Base-by-base conservation (phyloP, 1,284 basidiomycete genomes). In the Xerocomus minutiporus region DNA sequence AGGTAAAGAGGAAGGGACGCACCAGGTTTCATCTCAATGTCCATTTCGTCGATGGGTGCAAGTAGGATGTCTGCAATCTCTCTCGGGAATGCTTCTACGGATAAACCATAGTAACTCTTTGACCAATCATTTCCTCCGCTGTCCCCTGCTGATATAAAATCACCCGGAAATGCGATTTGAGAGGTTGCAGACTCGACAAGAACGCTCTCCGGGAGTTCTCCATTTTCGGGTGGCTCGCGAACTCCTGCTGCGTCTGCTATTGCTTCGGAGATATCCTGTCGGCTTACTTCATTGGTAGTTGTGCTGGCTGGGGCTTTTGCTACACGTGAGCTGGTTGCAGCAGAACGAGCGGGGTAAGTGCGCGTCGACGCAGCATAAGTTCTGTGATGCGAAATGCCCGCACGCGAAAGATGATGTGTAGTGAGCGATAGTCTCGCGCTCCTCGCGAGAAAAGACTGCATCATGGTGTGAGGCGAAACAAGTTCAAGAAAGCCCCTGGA, bases 1-100 rank as follows among this genome's bases (percentile, higher is more conserved):
- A 26, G 29, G 1, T 11, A 26, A 23, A 12, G 4, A 5, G 25
- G 12, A 17, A 39, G 25, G 20, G 11, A 70, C 81, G 51, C 48
- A 88, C 92, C 93, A 54, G 95, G 95, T 68, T 97, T 98, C 49
- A 97, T 87, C 73, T 98, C 95, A 25, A 98, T 81, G 67, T 97
- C 93, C 46, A 77, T 57, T 8, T 86, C 79, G 47, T 91, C 82
- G 23, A 98, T 64, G 4, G 92, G 88, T 8, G 85, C 81, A 63
- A 91, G 75, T 26, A 98, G 72, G 2, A 90, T 70, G 1, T 91
- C 83, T 0, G 88, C 78, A 46, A 83, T 78, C 53, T 97, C 89
- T 58, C 80, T 83, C 4, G 83, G 66, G 69, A 98, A 98, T 1
- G 94, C 86, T 65, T 85, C 75, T 3, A 77, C 72, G 8, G 89